Evolutionary conservation across 371 early-diverging fungal genomes (phyloP), one percentile per base, ranked within the genome.

Genomic region (Mucor indicus): DNA sequence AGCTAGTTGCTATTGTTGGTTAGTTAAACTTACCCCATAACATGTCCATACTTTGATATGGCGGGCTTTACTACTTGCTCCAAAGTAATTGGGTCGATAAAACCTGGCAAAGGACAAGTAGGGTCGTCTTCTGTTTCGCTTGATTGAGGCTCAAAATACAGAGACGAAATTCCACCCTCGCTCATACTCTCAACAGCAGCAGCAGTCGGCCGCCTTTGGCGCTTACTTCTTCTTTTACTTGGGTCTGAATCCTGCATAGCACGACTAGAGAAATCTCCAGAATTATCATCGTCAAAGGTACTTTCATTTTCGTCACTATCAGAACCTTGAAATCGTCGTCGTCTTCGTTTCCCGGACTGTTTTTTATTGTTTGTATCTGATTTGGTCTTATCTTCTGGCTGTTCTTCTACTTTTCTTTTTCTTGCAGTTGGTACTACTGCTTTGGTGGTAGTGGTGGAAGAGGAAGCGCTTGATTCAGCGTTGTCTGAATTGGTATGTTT

Each of bases 21-120:
- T 19, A 22, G 20, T 2, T 31, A 27, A 10, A 15, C 7, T 15
- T 48, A 59, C 47, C 86, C 86, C 88, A 91, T 92, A 29, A 93
- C 91, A 72, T 92, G 94, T 6, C 94, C 94, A 53, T 87, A 92
- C 41, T 91, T 92, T 36, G 92, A 92, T 19, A 93, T 91, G 3
- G 94, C 92, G 7, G 94, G 94, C 50, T 86, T 87, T 12, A 80
- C 73, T 12, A 93, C 86, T 27, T 82, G 81, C 49, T 93, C 92
- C 36, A 92, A 64, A 10, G 91, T 91, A 47, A 93, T 92, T 4
- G 93, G 93, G 46, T 93, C 94, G 20, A 89, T 82, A 55, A 92
- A 86, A 3, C 89, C 91, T 5, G 91, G 87, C 21, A 93, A 62
- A 11, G 92, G 93, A 64, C 91, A 69, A 22, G 83, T 38, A 8